Percentiles rank a stretch among this genome's conserved stretches.
These are phyloP conservation scores for Globisporangium paroecandrum DNA, from an alignment of 352 stramenopile genomes.

Conservation along the genomic window DNA sequence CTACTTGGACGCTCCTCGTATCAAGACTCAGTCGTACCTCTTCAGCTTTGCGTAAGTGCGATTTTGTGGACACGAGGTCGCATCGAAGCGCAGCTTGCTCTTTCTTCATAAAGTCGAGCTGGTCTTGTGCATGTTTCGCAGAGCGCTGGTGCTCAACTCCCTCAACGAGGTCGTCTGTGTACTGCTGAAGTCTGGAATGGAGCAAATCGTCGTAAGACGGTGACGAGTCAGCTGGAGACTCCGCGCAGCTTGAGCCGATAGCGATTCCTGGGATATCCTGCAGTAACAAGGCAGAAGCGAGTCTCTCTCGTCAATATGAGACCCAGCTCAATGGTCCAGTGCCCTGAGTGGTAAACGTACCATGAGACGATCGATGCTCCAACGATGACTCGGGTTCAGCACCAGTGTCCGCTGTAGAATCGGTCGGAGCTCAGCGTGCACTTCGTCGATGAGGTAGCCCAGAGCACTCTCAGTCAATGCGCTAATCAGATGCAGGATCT, in stretches of 20 bases:
- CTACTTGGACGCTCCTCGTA: background rate
- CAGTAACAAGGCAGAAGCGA: background rate
- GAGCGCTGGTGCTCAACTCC: slow-evolving; percentile 27
- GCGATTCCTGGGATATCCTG: slow-evolving; percentile 8
- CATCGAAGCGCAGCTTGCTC: slow-evolving; percentile 46
- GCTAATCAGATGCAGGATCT: slow-evolving; percentile 53
- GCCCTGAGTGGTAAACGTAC: slow-evolving; percentile 12
- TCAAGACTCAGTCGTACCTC: slow-evolving; percentile 21
- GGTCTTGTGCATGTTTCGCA: slow-evolving; percentile 51
- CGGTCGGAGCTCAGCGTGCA: slow-evolving; percentile 28
- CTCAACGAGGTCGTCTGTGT: slow-evolving; percentile 28
- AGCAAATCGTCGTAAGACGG: slow-evolving; percentile 16
- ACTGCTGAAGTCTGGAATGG: slow-evolving; percentile 23
- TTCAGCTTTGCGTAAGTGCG: slow-evolving; percentile 44
- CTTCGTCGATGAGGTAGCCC: slow-evolving; percentile 28
- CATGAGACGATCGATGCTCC: slow-evolving; percentile 44
- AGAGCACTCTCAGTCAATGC: slow-evolving; percentile 53
- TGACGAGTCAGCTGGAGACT: background rate
- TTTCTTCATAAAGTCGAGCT: slow-evolving; percentile 61
- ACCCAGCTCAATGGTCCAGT: background rate
- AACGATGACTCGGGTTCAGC: slow-evolving; percentile 44
- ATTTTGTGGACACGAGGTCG: slow-evolving; percentile 49
- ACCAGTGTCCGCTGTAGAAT: slow-evolving; percentile 45
- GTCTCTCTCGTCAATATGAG: background rate
- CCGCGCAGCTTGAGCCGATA: background rate